Base-by-base conservation (phyloP, 805 yeast species). In the Kodamaea neixiangensis region DNA sequence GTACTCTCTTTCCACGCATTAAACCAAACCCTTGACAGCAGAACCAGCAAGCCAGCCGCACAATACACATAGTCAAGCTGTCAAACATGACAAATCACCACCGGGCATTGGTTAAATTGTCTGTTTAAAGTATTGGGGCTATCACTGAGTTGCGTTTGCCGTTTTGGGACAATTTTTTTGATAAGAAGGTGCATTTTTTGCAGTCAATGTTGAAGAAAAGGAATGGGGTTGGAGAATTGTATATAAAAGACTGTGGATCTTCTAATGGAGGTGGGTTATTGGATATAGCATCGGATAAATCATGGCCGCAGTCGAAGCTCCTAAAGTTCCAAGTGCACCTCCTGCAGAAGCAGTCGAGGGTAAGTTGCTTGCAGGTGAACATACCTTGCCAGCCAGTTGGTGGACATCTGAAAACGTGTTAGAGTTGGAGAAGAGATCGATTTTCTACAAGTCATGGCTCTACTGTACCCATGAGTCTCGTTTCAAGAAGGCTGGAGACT, bases 341-440 rank as follows among this genome's bases (percentile, higher is more conserved):
- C 66, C 71, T 7, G 37, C 31, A 13, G 59, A 54, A 21, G 25
- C 44, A 17, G 47, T 53, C 7, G 47, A 35, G 11, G 62, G 55
- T 14, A 54, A 53, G 31, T 51, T 61, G 46, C 48, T 62, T 22
- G 65, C 65, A 1, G 66, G 67, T 11, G 64, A 63, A 42, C 66
- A 81, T 65, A 82, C 87, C 0, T 71, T 82, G 43, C 87, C 87
- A 22, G 83, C 86, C 9, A 78, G 84, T 15, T 82, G 86, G 86
- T 82, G 85, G 85, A 78, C 80, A 15, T 79, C 84, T 9, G 80
- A 78, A 49, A 78, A 78, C 53, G 77, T 82, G 44, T 78, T 78
- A 58, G 85, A 82, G 41, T 68, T 81, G 50, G 87, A 82, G 60
- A 82, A 79, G 58, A 71, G 84, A 58, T 76, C 86, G 13, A 72